Evolutionary conservation across 768 basidiomycete species (phyloP).

Genomic region (Goffeauzyma gilvescens): DNA sequence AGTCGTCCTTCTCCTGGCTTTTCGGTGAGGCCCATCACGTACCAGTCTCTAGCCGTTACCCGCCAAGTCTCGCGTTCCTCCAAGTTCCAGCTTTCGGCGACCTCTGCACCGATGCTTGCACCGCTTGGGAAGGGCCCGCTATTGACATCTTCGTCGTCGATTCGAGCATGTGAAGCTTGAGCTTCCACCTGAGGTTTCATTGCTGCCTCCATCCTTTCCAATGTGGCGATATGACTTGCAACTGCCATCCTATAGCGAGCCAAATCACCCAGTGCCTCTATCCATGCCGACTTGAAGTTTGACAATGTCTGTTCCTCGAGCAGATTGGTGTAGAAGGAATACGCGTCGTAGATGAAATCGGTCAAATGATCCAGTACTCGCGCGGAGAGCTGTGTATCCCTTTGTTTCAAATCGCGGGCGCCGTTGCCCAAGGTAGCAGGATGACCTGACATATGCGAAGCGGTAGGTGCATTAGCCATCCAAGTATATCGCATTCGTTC

Average conservation of each 20-base stretch:
- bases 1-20: slow-evolving; percentile 86
- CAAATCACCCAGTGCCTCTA: slow-evolving; percentile 90
- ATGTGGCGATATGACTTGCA: slow-evolving; percentile 53
- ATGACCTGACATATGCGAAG: too few relatives aligned
- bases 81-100: slow-evolving; percentile 61
- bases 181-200: neutral
- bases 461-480: slow-evolving; percentile 37
- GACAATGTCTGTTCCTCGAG: slow-evolving; percentile 59
- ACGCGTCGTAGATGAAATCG: slow-evolving; percentile 87
- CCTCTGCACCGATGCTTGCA: slow-evolving; percentile 62
- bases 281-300: slow-evolving; percentile 64
- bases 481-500: slow-evolving; percentile 76
- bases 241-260: slow-evolving; percentile 89
- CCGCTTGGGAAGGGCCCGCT: slow-evolving; percentile 37
- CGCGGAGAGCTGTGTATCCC: slow-evolving; percentile 9
- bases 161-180: neutral
- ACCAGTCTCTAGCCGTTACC: slow-evolving; percentile 79
- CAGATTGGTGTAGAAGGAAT: slow-evolving; percentile 77
- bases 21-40: slow-evolving; percentile 62
- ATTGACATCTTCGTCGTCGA: slow-evolving; percentile 35
- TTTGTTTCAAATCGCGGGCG: neutral
- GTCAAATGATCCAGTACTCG: slow-evolving; percentile 76
- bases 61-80: slow-evolving; percentile 72
- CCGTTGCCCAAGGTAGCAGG: neutral
- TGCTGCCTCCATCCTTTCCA: neutral